phyloP scores from a whole-genome alignment of 768 basidiomycete genomes.

The Lactarius hengduanensis region DNA sequence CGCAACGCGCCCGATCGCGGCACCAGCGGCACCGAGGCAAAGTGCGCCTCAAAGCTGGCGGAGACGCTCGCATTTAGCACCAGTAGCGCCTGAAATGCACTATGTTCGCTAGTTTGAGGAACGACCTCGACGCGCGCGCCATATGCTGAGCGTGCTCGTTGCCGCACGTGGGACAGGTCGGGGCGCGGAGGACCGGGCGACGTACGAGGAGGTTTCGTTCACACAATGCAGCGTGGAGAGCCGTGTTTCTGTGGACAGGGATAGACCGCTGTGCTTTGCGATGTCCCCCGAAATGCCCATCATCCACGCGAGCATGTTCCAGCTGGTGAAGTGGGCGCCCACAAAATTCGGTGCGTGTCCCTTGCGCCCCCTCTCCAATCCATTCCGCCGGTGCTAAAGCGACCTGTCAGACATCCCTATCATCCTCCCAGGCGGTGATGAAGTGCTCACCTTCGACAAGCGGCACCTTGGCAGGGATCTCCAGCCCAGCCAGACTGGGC shows the following conservation, averaged over 20 bases:
- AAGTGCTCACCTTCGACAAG: conserved; percentile 42
- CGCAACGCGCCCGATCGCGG: too few relatives aligned
- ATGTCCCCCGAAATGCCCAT: conserved; percentile 88
- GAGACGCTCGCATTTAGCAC: conserved; percentile 71
- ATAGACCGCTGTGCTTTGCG: conserved; percentile 70
- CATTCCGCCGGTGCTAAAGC: not conserved
- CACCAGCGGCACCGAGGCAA: conserved; percentile 36
- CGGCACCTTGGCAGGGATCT: conserved; percentile 23
- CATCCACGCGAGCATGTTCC: conserved; percentile 90
- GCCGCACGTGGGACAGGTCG: conserved; percentile 59
- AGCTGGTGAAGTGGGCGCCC: conserved; percentile 95
- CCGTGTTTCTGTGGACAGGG: conserved; percentile 24
- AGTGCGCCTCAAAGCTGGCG: conserved; percentile 57
- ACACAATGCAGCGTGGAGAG: conserved; percentile 43
- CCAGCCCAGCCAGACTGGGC: too few relatives aligned
- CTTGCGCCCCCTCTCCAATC: not conserved
- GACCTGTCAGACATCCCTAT: conserved; percentile 76
- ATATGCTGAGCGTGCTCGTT: conserved; percentile 75
- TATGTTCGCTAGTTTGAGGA: conserved; percentile 77
- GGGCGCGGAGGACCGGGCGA: conserved; percentile 57
- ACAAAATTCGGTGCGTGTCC: conserved; percentile 73
- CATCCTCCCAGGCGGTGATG: conserved; percentile 53
- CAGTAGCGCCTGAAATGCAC: conserved; percentile 87
- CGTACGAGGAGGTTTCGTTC: conserved; percentile 64
- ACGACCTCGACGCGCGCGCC: conserved; percentile 67